These are phyloP conservation scores for Macrocybe gigantea DNA, from an alignment of 768 basidiomycete species.

Conservation along the genomic window DNA sequence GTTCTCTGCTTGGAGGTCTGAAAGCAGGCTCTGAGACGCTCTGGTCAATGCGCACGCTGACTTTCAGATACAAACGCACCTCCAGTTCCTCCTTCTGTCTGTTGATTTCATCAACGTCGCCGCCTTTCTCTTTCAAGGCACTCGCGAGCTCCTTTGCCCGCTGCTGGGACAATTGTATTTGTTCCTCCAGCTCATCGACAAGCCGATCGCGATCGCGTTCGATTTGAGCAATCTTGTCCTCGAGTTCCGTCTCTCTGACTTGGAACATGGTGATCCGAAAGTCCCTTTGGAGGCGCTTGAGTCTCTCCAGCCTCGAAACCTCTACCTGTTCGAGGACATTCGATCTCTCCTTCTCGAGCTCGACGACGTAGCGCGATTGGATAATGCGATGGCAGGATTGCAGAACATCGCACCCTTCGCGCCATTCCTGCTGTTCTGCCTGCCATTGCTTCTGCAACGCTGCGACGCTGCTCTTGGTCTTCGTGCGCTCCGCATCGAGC, in stretches of 20 bases:
- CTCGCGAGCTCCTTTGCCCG: constrained; percentile 25
- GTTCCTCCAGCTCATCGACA: constrained; percentile 16
- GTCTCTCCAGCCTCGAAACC: constrained; percentile 46
- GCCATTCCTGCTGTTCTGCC: constrained; percentile 52
- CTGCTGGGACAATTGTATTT: constrained; percentile 21
- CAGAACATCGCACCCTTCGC: constrained; percentile 55
- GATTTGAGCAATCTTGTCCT: constrained; percentile 44
- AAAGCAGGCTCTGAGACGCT: constrained; percentile 26
- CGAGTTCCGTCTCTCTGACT: constrained; percentile 53
- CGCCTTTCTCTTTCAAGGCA: constrained; percentile 33
- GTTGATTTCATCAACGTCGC: constrained; percentile 29
- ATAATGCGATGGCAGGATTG: constrained; percentile 60
- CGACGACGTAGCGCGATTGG: constrained; percentile 49
- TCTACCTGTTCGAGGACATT: constrained; percentile 51
- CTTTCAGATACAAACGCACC: constrained; percentile 24
- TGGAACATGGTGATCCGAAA: constrained; percentile 65
- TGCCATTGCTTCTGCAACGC: constrained; percentile 45
- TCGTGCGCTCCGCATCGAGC: constrained; percentile 34
- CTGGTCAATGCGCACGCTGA: constrained; percentile 2
- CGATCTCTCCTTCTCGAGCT: constrained; percentile 48
- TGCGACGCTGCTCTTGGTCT: constrained; percentile 33
- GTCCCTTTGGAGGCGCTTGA: constrained; percentile 58
- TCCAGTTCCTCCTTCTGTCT: constrained; percentile 41
- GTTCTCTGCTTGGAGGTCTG: constrained; percentile 42
- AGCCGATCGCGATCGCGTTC: constrained; percentile 38